Evolutionary conservation across 2,329 filamentous ascomycete species (phyloP).

Genomic region (Hymenoscyphus linearis): DNA sequence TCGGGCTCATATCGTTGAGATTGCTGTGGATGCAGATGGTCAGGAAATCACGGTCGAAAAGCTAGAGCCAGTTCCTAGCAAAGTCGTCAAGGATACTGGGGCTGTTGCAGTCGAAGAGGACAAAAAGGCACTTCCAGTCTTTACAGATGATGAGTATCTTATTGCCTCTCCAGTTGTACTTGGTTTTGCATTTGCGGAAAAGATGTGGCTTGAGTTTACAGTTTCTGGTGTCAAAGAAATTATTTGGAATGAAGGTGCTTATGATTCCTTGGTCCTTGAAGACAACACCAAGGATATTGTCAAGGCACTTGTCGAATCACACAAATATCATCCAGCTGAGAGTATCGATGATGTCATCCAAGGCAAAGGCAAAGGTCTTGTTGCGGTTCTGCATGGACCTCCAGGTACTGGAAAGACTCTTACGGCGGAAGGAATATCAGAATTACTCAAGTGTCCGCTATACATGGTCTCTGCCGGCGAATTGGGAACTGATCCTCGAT

Average conservation of each 20-base stretch:
- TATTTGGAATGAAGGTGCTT: conserved; percentile 77
- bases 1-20: conserved; percentile 44
- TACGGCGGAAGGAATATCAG: conserved; percentile 80
- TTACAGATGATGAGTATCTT: conserved; percentile 78
- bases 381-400: conserved; percentile 75
- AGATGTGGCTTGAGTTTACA: conserved; percentile 84
- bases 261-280: conserved; percentile 72
- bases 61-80: conserved; percentile 46
- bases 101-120: conserved; percentile 20
- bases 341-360: conserved; percentile 79
- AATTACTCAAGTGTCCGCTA: conserved; percentile 73
- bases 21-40: conserved; percentile 51
- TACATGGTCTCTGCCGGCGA: conserved; percentile 82
- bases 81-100: conserved; percentile 20
- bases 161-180: conserved; percentile 80
- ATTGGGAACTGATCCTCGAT: conserved; percentile 70
- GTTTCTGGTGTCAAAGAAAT: conserved; percentile 77
- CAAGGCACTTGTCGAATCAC: conserved; percentile 75
- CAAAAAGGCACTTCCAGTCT: conserved; percentile 43
- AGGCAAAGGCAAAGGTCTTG: conserved; percentile 82
- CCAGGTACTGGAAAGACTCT: conserved; percentile 87
- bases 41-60: conserved; percentile 50
- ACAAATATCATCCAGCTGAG: conserved; percentile 74
- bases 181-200: conserved; percentile 83
- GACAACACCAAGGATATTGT: conserved; percentile 60